Percentiles rank a stretch among this genome's conserved stretches.
Conservation (phyloP, 2,329 filamentous ascomycete genomes). For the Diatrype stigma region DNA sequence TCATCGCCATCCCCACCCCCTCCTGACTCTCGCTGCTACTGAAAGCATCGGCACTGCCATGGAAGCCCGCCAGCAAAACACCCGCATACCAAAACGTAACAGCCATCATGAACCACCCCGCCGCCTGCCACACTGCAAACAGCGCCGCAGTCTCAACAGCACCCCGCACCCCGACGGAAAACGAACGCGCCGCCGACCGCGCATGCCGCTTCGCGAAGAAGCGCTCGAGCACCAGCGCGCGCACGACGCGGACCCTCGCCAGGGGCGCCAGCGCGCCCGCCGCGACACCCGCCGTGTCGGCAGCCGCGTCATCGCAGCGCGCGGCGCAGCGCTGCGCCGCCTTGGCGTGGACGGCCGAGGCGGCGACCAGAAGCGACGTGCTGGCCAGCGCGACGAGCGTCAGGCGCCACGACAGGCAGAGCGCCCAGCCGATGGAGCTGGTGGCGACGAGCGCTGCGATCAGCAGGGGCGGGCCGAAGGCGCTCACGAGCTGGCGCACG, state of each 20-base stretch:
- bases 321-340: constrained; percentile 70
- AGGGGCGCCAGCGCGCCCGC: constrained; percentile 54
- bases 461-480: constrained; percentile 69
- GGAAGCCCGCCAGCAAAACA: constrained; percentile 51
- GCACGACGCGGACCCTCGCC: constrained; percentile 77
- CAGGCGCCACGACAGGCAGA: constrained; percentile 73
- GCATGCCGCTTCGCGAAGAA: constrained; percentile 66
- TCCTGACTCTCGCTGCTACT: no score
- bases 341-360: constrained; percentile 61
- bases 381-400: constrained; percentile 71
- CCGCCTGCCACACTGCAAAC: constrained; percentile 73
- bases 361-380: constrained; percentile 61
- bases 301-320: constrained; percentile 59
- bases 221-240: constrained; percentile 67
- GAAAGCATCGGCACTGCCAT: constrained; percentile 8
- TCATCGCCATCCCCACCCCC: background rate
- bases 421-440: constrained; percentile 70
- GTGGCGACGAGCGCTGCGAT: constrained; percentile 63
- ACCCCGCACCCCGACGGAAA: constrained; percentile 60
- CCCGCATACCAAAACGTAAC: constrained; percentile 82
- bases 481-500: constrained; percentile 75
- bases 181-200: constrained; percentile 45
- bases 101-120: constrained; percentile 67
- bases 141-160: constrained; percentile 65
- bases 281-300: constrained; percentile 58